Evolutionary conservation across 2,329 filamentous ascomycete genomes (phyloP), one percentile per base, ranked within the genome.

Genomic region (Sporothrix brunneoviolacea): DNA sequence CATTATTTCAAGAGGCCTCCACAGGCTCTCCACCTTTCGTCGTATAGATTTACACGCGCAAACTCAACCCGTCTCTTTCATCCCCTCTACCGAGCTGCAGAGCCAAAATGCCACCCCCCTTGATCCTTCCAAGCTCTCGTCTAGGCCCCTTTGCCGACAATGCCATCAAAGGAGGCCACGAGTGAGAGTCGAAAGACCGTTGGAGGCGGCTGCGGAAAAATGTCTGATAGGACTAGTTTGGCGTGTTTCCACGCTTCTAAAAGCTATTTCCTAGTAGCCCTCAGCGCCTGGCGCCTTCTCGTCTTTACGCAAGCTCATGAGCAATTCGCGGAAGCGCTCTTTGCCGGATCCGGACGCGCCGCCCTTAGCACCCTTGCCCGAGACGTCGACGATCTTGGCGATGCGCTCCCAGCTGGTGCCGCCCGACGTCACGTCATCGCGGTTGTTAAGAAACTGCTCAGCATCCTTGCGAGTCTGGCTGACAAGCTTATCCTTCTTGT

Each of bases 361-460:
- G 52, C 91, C 91, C 69, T 84, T 87, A 53, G 80, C 73, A 13
- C 91, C 90, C 73, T 97, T 98, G 55, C 93, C 93, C 62, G 89
- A 96, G 58, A 98, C 71, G 69, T 98, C 93, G n/a, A 97, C 91
- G 60, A 98, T 70, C 74, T 97, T 98, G 21, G 91, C 86, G 64
- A 98, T 97, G 59, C 93, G 85, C 73, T 98, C 93, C 93, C 93
- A 98, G 76, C 88, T 95, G 5, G 93, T 98, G 55, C 93, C 93
- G 45, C 93, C 93, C 10, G 88, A 88, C 21, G 90, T 88, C 35
- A 91, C 96, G 67, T 97, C 91, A 67, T 98, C 91, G 54, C 91
- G 82, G 68, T 76, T 90, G 49, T 80, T 84, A 41, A 97, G 73
- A 69, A 97, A 98, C 64, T 95, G 83, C 63, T 97, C 91, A 7